Base-by-base conservation (phyloP, 2,329 filamentous ascomycete species). In the Pseudocercospora ulei region DNA sequence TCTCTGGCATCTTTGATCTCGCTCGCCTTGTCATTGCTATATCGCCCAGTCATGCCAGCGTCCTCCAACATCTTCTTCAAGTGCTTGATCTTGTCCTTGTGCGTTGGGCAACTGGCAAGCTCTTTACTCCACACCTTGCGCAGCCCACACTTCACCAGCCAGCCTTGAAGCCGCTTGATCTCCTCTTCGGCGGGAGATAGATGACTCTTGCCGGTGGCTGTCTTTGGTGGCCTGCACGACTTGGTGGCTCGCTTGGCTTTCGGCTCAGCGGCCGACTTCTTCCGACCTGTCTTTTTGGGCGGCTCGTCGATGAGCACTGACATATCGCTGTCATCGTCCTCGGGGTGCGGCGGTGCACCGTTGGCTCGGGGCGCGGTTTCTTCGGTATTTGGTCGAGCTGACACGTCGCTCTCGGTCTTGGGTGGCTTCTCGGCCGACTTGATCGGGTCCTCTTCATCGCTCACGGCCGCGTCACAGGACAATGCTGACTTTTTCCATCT, bases 91-190 rank as follows among this genome's bases (percentile, higher is more conserved):
- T 94, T 95, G 34, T 76, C 83, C 44, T 77, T 80, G 3, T 72
- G 58, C 14, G 87, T 82, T 39, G 78, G 73, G 53, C 75, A 86
- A 38, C 76, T 68, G 59, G 83, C 83, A 17, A 98, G 71, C 62
- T 95, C 85, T 47, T 80, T 77, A 34, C 73, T 75, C 88, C 90
- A 98, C 45, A 95, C 74, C 59, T 95, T 96, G 37, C 85, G 80
- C 39, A 95, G 76, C 18, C 88, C 88, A 55, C 88, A 98, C 62
- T 95, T 94, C 29, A 80, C 65, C 4, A 98, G 72, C 62, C 88
- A 85, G 5, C 77, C 75, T 63, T 96, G 88, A 3, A 96, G 69
- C 33, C 78, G 81, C 62, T 94, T 96, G 57, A 95, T 81, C 59
- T 93, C 82, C 3, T 74, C 77, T 43, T 84, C 76, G 44, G 86